phyloP scores from a whole-genome alignment of 2,329 filamentous ascomycete species.

The Hypoxylon sp. region DNA sequence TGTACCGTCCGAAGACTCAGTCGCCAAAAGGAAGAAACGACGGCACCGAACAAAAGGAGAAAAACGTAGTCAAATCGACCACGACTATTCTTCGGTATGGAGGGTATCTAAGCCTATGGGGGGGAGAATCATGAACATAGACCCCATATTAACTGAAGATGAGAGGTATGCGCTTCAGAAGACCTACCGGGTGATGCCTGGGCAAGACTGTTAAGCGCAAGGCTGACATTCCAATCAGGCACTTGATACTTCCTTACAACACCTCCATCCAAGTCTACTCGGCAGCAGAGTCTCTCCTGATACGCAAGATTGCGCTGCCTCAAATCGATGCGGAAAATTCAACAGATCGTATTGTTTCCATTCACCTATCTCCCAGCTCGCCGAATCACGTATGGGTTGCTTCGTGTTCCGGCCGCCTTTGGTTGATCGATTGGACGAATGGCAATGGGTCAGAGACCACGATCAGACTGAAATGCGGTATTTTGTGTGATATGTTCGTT shows the following conservation, averaged over 20 bases:
- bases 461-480: conserved; percentile 61
- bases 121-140: conserved; percentile 75
- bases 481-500: conserved; percentile 63
- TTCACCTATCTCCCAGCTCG: conserved; percentile 61
- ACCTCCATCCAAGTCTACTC: conserved; percentile 86
- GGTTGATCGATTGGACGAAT: conserved; percentile 71
- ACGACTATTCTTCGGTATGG: conserved; percentile 59
- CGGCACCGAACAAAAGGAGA: conserved; percentile 27
- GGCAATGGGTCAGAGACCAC: conserved; percentile 60
- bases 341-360: conserved; percentile 60
- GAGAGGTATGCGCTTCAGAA: conserved; percentile 66
- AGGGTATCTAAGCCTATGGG: conserved; percentile 75
- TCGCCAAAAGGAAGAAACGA: conserved; percentile 40
- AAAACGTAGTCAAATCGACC: neutral
- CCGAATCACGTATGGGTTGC: conserved; percentile 72
- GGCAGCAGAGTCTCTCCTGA: conserved; percentile 82
- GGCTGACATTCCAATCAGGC: conserved; percentile 63
- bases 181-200: neutral
- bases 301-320: conserved; percentile 76
- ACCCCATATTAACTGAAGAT: conserved; percentile 73
- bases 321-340: conserved; percentile 50
- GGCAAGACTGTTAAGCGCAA: conserved; percentile 1
- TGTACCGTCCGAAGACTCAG: conserved; percentile 20
- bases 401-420: conserved; percentile 70
- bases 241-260: conserved; percentile 81